These are phyloP conservation scores for Cichorium intybus DNA, from an alignment of 140 eudicot genomes.

Conservation along the genomic window DNA sequence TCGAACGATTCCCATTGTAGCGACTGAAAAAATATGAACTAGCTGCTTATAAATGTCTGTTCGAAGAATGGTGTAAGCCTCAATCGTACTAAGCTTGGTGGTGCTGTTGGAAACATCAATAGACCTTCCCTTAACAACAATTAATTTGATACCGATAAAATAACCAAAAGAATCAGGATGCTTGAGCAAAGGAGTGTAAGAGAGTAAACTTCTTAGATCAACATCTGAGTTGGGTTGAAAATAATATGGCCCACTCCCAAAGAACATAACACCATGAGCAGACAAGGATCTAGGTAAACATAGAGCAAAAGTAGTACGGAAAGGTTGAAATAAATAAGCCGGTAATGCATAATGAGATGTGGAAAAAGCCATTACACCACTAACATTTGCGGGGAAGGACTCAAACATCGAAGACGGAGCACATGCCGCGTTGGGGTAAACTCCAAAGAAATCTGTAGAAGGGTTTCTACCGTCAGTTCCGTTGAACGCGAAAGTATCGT, in stretches of 20 bases:
- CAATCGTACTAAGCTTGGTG: constrained; percentile 31
- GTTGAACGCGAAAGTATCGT: not conserved
- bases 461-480: constrained; percentile 18
- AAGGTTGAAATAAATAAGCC: too few species aligned
- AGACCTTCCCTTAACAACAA: not conserved
- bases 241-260: not conserved
- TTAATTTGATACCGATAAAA: not conserved
- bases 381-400: constrained; percentile 16
- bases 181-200: constrained; percentile 18
- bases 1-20: constrained; percentile 23
- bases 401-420: constrained; percentile 27
- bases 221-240: constrained; percentile 1
- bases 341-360: not conserved
- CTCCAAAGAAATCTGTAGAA: not conserved
- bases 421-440: constrained; percentile 17
- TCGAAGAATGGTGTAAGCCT: constrained; percentile 34
- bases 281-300: constrained; percentile 24
- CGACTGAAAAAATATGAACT: constrained; percentile 6
- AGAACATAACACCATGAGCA: constrained; percentile 16
- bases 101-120: not conserved
- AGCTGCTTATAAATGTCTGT: constrained; percentile 23
- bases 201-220: constrained; percentile 15
- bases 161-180: not conserved
- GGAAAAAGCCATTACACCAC: not conserved
- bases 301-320: constrained; percentile 14